Conservation (phyloP, 345 rosid species). For the Lepidium sativum region DNA sequence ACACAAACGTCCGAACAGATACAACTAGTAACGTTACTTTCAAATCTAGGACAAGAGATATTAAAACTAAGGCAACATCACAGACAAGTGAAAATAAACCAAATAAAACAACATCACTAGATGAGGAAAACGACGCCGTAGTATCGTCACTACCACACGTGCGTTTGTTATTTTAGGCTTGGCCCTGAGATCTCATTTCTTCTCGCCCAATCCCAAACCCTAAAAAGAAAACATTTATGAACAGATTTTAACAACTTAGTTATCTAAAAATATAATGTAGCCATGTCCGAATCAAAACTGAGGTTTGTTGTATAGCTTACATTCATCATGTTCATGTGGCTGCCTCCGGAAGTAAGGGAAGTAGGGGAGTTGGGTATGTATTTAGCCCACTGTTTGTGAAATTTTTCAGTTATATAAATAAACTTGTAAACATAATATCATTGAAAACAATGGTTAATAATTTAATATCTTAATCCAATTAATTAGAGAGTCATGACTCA, state of each 20-base stretch:
- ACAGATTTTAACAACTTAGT: neutral
- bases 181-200: slow-evolving; percentile 14
- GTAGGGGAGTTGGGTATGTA: slow-evolving; percentile 75
- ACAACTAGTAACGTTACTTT: slow-evolving; percentile 18
- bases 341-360: slow-evolving; percentile 42
- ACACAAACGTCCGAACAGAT: slow-evolving; percentile 15
- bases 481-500: neutral
- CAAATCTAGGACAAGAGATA: slow-evolving; percentile 16
- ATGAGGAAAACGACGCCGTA: slow-evolving; percentile 10
- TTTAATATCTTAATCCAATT: neutral
- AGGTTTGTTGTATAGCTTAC: slow-evolving; percentile 29
- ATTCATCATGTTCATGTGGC: slow-evolving; percentile 31
- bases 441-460: neutral
- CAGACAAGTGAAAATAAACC: neutral
- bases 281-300: neutral
- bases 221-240: neutral
- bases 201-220: slow-evolving; percentile 36
- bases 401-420: neutral
- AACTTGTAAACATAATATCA: neutral
- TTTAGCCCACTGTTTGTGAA: slow-evolving; percentile 73
- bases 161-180: slow-evolving; percentile 21
- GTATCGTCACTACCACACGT: slow-evolving; percentile 10
- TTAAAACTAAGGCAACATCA: slow-evolving; percentile 20
- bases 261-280: neutral
- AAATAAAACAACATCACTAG: neutral